phyloP scores from a whole-genome alignment of 495 filamentous ascomycete species.

The Xylaria sp. region DNA sequence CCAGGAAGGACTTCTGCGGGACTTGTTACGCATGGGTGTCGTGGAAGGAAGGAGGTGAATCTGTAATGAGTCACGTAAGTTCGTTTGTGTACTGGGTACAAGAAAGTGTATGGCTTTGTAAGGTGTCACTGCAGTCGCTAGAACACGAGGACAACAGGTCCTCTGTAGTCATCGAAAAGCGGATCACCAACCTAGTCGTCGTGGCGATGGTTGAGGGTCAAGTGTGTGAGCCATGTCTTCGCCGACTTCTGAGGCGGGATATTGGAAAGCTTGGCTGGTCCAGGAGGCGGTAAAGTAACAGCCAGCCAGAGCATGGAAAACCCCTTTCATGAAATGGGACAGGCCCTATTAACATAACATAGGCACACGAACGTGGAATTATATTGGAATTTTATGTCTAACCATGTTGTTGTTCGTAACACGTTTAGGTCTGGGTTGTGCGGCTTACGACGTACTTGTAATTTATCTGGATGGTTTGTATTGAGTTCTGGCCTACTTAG shows the following conservation, averaged over 20 bases:
- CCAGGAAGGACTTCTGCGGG: background rate
- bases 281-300: background rate
- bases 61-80: background rate
- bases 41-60: background rate
- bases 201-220: background rate
- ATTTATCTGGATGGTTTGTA: background rate
- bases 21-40: background rate
- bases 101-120: background rate
- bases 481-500: no score
- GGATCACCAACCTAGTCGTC: conserved; percentile 13
- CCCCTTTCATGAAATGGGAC: background rate
- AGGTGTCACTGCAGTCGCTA: background rate
- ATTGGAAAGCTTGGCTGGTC: background rate
- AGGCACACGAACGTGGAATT: background rate
- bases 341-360: background rate
- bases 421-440: background rate
- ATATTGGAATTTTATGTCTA: background rate
- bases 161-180: background rate
- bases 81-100: background rate
- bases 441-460: background rate
- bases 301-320: background rate
- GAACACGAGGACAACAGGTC: background rate
- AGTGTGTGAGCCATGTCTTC: background rate
- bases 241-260: background rate
- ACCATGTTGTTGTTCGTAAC: background rate